These are phyloP conservation scores for Senecio squalidus DNA, from an alignment of 140 eudicot genomes.

Conservation along the genomic window DNA sequence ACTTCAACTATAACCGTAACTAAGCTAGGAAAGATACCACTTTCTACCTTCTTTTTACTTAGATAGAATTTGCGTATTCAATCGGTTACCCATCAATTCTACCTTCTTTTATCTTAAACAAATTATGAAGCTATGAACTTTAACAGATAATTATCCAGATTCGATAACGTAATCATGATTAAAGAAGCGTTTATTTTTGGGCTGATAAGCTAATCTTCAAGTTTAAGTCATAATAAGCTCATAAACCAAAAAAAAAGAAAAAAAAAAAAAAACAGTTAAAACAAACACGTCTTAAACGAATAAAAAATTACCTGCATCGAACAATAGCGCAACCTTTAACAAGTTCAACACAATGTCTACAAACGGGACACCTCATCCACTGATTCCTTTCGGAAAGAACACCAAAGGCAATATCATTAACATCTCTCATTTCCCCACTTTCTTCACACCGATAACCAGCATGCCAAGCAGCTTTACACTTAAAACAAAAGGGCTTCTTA, in stretches of 20 bases:
- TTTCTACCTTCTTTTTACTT: slow-evolving; percentile 4
- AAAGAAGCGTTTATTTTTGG: not conserved
- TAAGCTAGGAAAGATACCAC: slow-evolving; percentile 14
- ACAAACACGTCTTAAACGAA: no score
- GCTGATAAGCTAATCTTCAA: no score
- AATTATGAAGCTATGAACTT: not conserved
- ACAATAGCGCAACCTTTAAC: slow-evolving; percentile 57
- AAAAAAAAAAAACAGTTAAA: not conserved
- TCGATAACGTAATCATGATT: slow-evolving; percentile 1
- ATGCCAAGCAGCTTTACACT: slow-evolving; percentile 64
- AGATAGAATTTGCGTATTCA: not conserved
- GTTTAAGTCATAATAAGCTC: no score
- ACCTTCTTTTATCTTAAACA: slow-evolving; percentile 20
- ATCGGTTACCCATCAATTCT: slow-evolving; percentile 23
- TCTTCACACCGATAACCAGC: slow-evolving; percentile 77
- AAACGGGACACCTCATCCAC: slow-evolving; percentile 75
- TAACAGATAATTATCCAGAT: slow-evolving; percentile 2
- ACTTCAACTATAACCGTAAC: slow-evolving; percentile 27
- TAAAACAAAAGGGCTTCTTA: slow-evolving; percentile 52
- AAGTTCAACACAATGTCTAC: slow-evolving; percentile 64
- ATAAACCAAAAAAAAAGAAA: not conserved
- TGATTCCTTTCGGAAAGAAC: slow-evolving; percentile 53
- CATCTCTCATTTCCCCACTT: slow-evolving; percentile 57
- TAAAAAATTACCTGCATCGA: slow-evolving; percentile 81
- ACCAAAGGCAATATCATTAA: slow-evolving; percentile 67